A percentile compares a stretch with the other conserved stretches of the same genome.
These are phyloP conservation scores for Glomus cerebriforme DNA, from an alignment of 192 early-diverging fungal genomes.

Conservation along the genomic window DNA sequence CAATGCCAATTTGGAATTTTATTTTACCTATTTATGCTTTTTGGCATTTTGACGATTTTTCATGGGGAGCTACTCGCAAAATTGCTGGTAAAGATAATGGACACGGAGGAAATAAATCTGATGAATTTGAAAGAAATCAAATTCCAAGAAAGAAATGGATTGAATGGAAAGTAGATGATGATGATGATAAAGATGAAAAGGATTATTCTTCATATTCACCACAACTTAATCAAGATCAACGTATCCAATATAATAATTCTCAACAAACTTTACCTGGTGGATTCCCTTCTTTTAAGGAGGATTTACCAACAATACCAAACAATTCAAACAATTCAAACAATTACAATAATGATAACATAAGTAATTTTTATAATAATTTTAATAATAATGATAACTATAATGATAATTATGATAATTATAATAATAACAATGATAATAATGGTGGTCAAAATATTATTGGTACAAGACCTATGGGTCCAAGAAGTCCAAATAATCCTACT, in stretches of 20 bases:
- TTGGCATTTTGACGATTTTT: conserved; percentile 93
- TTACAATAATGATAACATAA: too few species aligned
- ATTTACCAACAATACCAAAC: too few species aligned
- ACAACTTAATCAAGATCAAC: background rate
- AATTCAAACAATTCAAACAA: too few species aligned
- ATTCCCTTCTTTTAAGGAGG: too few species aligned
- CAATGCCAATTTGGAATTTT: conserved; percentile 94
- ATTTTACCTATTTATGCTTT: conserved; percentile 89
- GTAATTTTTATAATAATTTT: too few species aligned
- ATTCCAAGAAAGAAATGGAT: conserved; percentile 60
- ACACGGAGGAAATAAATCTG: conserved; percentile 68
- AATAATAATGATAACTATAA: too few species aligned
- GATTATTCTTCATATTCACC: background rate
- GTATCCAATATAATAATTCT: too few species aligned
- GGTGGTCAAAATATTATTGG: background rate
- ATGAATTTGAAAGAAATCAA: conserved; percentile 64
- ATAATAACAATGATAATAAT: background rate
- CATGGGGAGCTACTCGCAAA: conserved; percentile 80
- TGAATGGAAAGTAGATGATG: conserved; percentile 48
- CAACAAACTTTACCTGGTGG: background rate
- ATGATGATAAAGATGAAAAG: background rate
- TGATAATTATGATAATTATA: too few species aligned
- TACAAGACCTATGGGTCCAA: conserved; percentile 9
- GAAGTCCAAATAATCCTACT: background rate
- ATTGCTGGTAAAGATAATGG: conserved; percentile 71